Conservation (phyloP, 2,329 filamentous ascomycete genomes). For the Penicillium hordei region DNA sequence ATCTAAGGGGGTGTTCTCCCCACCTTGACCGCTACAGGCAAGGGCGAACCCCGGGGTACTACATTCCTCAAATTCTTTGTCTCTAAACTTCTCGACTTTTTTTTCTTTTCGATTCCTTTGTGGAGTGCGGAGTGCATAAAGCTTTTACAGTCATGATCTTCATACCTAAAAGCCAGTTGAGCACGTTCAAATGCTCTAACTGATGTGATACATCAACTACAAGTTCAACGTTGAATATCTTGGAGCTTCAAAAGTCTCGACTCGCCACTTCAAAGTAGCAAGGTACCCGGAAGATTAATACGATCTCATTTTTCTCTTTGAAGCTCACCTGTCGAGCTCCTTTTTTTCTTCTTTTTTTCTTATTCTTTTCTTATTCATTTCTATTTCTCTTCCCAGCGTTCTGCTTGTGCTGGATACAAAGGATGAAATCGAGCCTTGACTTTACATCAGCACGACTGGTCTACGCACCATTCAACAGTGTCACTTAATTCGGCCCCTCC, state of each 20-base stretch:
- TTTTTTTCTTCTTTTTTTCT: not conserved
- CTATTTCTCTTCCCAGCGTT: not conserved
- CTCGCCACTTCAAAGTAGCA: not conserved
- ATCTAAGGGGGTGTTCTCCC: not conserved
- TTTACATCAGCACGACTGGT: slow-evolving; percentile 1
- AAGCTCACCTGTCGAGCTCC: not conserved
- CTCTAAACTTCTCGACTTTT: not conserved
- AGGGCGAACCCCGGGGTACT: slow-evolving; percentile 7
- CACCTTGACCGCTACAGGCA: slow-evolving; percentile 8
- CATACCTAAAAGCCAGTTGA: not conserved
- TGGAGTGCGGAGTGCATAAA: not conserved
- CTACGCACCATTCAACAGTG: not conserved
- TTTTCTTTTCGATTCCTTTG: not conserved
- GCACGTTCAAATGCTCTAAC: not conserved
- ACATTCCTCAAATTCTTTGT: slow-evolving; percentile 5
- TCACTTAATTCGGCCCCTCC: not conserved
- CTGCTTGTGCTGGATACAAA: not conserved
- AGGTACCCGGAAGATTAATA: not conserved
- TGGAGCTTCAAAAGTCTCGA: not conserved
- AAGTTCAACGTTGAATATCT: not conserved
- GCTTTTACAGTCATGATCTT: not conserved
- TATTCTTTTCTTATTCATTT: too few relatives aligned
- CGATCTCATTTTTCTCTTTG: too few relatives aligned
- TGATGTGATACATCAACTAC: not conserved
- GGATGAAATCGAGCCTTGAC: not conserved